Base-by-base conservation (phyloP, 805 yeast genomes). In the Yarrowia sp. region DNA sequence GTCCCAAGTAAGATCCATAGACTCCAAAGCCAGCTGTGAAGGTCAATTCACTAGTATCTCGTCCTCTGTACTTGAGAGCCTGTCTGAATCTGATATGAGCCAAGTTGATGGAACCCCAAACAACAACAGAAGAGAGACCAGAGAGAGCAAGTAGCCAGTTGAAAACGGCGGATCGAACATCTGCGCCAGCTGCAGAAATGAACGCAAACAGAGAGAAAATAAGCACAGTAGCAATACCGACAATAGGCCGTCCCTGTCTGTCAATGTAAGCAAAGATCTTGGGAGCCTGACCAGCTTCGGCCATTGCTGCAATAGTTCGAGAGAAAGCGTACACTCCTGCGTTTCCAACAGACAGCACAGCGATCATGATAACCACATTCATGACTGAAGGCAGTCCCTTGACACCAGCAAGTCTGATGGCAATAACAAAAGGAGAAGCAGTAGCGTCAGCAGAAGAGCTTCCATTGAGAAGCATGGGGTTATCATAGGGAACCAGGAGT, bases 341-440 rank as follows among this genome's bases (percentile, higher is more conserved):
- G n/a, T 48, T 48, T 7, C 55, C 55, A 0, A 48, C 55, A 17
- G 55, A 48, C 15, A 48, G 17, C 13, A 48, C 55, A 2, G 55
- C 41, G 6, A 48, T 35, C 55, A 48, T 48, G 41, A 48, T 48
- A 7, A 48, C 41, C 17, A 48, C 55, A 31, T 48, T 48, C 55
- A 48, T 48, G 13, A 48, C 55, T 3, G 55, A 48, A 3, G 55
- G 55, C 2, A 48, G 32, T 3, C 55, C 55, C 32, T 35, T 33
- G 55, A 48, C 41, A 1, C 55, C 55, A 0, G 55, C 55, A 9
- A 48, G 55, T 3, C 55, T 39, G 4, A 48, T 48, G 17, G 55
- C 55, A 48, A 48, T 48, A 60, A 88, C 93, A 70, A 88, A 88
- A 8, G 95, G 93, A n/a, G 92, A 88, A 11, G 91, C 89, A 10